phyloP scores from a whole-genome alignment of 768 basidiomycete species.

The Hemileccinum impolitum region DNA sequence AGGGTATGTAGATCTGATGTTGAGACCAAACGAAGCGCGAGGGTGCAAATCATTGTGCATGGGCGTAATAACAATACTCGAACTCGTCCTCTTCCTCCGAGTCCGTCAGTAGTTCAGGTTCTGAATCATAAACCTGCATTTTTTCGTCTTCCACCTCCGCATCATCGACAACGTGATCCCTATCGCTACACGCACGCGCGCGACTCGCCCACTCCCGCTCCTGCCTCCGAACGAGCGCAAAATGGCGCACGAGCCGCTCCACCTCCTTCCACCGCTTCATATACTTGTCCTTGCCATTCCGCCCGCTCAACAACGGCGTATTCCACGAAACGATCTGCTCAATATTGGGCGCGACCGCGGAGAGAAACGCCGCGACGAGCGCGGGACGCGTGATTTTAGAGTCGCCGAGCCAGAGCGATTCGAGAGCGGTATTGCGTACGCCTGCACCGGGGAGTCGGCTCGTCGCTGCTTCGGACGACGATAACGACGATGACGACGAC shows the following conservation, averaged over 20 bases:
- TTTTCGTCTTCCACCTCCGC: slow-evolving; percentile 8
- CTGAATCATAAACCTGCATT: slow-evolving; percentile 20
- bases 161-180: neutral
- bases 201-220: slow-evolving; percentile 18
- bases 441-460: slow-evolving; percentile 15
- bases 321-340: slow-evolving; percentile 31
- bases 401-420: slow-evolving; percentile 28
- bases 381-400: slow-evolving; percentile 25
- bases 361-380: slow-evolving; percentile 28
- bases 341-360: slow-evolving; percentile 28
- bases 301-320: slow-evolving; percentile 25
- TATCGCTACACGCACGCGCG: neutral
- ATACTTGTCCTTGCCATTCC: slow-evolving; percentile 25
- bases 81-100: slow-evolving; percentile 26
- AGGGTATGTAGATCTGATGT: neutral
- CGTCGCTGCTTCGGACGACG: no score
- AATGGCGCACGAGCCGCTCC: slow-evolving; percentile 18
- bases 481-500: neutral
- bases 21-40: neutral
- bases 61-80: slow-evolving; percentile 22
- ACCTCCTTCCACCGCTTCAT: slow-evolving; percentile 23
- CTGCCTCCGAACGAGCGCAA: slow-evolving; percentile 18
- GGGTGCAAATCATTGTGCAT: slow-evolving; percentile 1
- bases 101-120: slow-evolving; percentile 19
- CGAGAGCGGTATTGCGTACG: slow-evolving; percentile 23